phyloP scores from a whole-genome alignment of 768 basidiomycete genomes.

The Suillus alpinus region DNA sequence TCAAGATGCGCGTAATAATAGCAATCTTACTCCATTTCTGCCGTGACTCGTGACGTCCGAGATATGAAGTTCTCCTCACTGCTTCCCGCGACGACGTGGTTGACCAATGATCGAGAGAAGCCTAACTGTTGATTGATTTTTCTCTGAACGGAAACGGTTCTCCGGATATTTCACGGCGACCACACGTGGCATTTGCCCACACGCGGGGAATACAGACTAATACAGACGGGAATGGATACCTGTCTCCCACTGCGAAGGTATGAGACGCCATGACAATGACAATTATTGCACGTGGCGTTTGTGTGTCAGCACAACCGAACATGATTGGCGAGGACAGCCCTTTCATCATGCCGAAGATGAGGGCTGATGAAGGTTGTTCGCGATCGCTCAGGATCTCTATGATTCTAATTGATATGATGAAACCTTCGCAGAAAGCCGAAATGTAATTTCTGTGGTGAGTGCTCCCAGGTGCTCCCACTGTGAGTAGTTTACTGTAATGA shows the following conservation, averaged over 20 bases:
- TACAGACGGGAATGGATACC: neutral
- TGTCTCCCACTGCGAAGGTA: neutral
- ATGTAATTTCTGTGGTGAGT: neutral
- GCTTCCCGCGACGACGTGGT: neutral
- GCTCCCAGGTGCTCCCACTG: no score
- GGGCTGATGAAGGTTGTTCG: neutral
- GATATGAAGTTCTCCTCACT: neutral
- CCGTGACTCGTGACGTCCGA: neutral
- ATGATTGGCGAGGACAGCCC: neutral
- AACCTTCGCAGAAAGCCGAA: neutral
- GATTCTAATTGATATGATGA: neutral
- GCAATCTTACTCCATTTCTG: neutral
- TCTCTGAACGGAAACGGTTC: neutral
- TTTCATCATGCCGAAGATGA: neutral
- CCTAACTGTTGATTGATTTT: neutral
- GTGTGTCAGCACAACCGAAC: neutral
- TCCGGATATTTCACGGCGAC: neutral
- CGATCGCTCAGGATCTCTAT: neutral
- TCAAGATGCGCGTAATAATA: constrained; percentile 1
- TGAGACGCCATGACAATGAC: neutral
- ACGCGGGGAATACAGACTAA: neutral
- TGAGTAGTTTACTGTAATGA: neutral
- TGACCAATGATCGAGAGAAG: neutral
- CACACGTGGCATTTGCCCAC: neutral
- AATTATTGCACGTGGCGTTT: neutral